Conservation (phyloP, 2,329 filamentous ascomycete genomes). For the Sclerotinia minor region DNA sequence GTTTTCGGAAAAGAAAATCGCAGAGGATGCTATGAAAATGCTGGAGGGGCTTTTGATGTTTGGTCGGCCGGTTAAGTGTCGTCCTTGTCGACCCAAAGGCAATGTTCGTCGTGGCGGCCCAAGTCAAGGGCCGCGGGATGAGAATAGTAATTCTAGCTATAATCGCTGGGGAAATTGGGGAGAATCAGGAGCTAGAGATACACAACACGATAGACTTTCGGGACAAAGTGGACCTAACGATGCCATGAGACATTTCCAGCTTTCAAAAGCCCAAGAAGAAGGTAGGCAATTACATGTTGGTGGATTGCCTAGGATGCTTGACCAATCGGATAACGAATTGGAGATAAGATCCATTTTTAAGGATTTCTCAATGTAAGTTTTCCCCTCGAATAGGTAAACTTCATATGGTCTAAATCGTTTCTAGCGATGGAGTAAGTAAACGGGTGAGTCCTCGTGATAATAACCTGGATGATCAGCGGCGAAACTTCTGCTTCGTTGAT, state of each 20-base stretch:
- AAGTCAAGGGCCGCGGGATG: neutral
- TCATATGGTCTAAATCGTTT: neutral
- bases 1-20: neutral
- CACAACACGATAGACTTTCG: neutral
- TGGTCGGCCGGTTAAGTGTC: neutral
- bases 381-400: neutral
- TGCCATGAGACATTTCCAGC: neutral
- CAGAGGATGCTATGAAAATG: neutral
- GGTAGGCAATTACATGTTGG: slow-evolving; percentile 1
- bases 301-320: slow-evolving; percentile 14
- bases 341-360: slow-evolving; percentile 14
- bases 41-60: neutral
- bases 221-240: neutral
- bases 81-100: neutral
- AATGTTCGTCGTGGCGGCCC: neutral
- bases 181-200: neutral
- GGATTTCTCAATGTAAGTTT: slow-evolving; percentile 3
- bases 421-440: slow-evolving; percentile 7
- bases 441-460: neutral
- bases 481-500: slow-evolving; percentile 15
- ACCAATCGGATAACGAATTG: slow-evolving; percentile 8
- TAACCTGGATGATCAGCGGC: neutral
- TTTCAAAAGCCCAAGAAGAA: neutral
- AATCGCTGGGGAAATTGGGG: slow-evolving; percentile 17
- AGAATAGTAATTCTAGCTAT: neutral